Evolutionary conservation across 768 basidiomycete genomes (phyloP).

Genomic region (Naganishia vaughanmartiniae): DNA sequence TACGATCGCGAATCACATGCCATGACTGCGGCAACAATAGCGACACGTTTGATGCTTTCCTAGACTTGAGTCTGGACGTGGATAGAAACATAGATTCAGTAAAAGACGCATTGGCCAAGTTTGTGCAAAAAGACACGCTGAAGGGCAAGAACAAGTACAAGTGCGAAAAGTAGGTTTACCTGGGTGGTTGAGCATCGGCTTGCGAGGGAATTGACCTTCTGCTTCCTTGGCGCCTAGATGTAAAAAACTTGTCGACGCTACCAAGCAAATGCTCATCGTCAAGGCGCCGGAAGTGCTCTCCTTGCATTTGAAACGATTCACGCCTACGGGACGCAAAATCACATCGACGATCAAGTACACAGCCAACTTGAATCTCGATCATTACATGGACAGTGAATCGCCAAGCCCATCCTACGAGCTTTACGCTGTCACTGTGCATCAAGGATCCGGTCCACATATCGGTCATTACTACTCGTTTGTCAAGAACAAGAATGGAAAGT

Average conservation of each 20-base stretch:
- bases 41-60: conserved; percentile 92
- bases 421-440: conserved; percentile 89
- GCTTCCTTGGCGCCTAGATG: conserved; percentile 61
- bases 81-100: conserved; percentile 60
- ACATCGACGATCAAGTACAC: conserved; percentile 73
- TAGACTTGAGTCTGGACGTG: conserved; percentile 92
- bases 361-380: conserved; percentile 66
- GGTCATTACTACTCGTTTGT: conserved; percentile 93
- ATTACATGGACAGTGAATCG: conserved; percentile 76
- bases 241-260: conserved; percentile 82
- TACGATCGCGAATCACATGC: conserved; percentile 89
- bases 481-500: conserved; percentile 65
- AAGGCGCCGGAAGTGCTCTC: conserved; percentile 84
- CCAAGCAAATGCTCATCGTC: conserved; percentile 84
- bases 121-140: conserved; percentile 75
- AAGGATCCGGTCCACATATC: conserved; percentile 85
- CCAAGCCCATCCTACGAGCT: conserved; percentile 73
- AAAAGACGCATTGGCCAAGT: conserved; percentile 72
- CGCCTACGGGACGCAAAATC: conserved; percentile 80
- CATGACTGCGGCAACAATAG: conserved; percentile 75
- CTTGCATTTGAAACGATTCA: conserved; percentile 89
- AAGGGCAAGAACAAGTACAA: conserved; percentile 94
- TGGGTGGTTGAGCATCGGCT: too few species aligned
- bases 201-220: not conserved
- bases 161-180: conserved; percentile 81